These are phyloP conservation scores for Acmispon strigosus DNA, from an alignment of 306 rosid genomes.

Conservation along the genomic window DNA sequence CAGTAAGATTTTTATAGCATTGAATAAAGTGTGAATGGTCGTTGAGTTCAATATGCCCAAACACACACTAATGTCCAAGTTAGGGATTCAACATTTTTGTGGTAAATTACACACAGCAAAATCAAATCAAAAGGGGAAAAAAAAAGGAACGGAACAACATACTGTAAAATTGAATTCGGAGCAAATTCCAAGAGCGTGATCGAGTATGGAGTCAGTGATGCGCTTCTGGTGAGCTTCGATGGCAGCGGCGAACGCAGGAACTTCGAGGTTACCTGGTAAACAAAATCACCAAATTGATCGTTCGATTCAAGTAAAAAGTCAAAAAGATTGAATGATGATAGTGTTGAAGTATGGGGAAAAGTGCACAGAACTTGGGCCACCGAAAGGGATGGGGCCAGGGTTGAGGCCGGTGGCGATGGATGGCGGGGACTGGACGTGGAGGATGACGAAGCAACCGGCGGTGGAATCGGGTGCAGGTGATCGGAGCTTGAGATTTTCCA, in stretches of 20 bases:
- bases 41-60: too few relatives aligned
- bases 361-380: slow-evolving; percentile 68
- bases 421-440: slow-evolving; percentile 86
- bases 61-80: too few relatives aligned
- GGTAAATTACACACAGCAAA: background rate
- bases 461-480: slow-evolving; percentile 36
- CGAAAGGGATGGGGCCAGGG: slow-evolving; percentile 77
- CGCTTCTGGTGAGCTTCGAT: slow-evolving; percentile 91
- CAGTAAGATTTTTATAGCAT: too few relatives aligned
- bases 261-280: slow-evolving; percentile 55
- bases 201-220: slow-evolving; percentile 58
- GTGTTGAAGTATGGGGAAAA: background rate
- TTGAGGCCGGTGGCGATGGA: slow-evolving; percentile 65
- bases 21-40: too few relatives aligned
- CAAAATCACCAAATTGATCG: background rate
- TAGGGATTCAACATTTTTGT: too few relatives aligned
- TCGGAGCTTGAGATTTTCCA: slow-evolving; percentile 73
- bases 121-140: background rate
- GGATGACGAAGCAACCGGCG: slow-evolving; percentile 30
- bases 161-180: slow-evolving; percentile 45
- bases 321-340: background rate
- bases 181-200: slow-evolving; percentile 62
- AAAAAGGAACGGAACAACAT: background rate
- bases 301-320: background rate
- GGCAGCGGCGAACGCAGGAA: slow-evolving; percentile 86